Evolutionary conservation across 208 protist genomes (phyloP).

Genomic region (Trypanosoma avium): DNA sequence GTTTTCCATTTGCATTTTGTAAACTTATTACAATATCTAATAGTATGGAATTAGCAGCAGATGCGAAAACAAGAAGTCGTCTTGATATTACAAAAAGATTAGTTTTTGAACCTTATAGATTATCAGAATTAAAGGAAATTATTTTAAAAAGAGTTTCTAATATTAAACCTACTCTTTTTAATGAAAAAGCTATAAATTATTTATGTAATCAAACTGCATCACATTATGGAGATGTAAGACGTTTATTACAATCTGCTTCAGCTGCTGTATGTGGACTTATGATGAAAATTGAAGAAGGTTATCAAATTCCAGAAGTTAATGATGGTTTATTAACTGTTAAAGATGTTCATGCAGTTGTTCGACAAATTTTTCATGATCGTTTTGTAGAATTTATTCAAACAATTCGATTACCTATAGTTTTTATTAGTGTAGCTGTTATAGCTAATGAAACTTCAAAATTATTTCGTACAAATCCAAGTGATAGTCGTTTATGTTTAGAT

Average conservation of each 20-base stretch:
- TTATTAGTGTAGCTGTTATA: slow-evolving; percentile 65
- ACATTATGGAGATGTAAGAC: slow-evolving; percentile 89
- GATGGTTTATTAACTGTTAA: slow-evolving; percentile 72
- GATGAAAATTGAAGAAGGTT: slow-evolving; percentile 73
- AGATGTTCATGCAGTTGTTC: slow-evolving; percentile 76
- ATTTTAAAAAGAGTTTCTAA: slow-evolving; percentile 48
- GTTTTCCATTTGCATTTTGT: slow-evolving; percentile 72
- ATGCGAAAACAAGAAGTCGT: slow-evolving; percentile 84
- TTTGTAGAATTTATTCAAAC: slow-evolving; percentile 88
- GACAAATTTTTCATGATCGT: slow-evolving; percentile 86
- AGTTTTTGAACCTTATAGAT: slow-evolving; percentile 83
- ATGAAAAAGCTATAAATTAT: slow-evolving; percentile 73
- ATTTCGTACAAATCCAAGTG: slow-evolving; percentile 38
- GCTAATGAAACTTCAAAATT: slow-evolving; percentile 68
- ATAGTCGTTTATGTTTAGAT: slow-evolving; percentile 64
- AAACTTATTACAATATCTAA: slow-evolving; percentile 90
- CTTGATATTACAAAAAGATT: slow-evolving; percentile 81
- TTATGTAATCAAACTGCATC: slow-evolving; percentile 84
- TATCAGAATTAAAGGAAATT: slow-evolving; percentile 74
- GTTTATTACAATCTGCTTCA: slow-evolving; percentile 81
- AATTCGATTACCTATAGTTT: slow-evolving; percentile 61
- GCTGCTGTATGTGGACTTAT: slow-evolving; percentile 81
- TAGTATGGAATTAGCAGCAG: slow-evolving; percentile 81
- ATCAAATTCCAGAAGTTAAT: slow-evolving; percentile 11
- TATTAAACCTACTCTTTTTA: slow-evolving; percentile 78